phyloP scores from a whole-genome alignment of 139 green algal species.

The Dunaliella primolecta region DNA sequence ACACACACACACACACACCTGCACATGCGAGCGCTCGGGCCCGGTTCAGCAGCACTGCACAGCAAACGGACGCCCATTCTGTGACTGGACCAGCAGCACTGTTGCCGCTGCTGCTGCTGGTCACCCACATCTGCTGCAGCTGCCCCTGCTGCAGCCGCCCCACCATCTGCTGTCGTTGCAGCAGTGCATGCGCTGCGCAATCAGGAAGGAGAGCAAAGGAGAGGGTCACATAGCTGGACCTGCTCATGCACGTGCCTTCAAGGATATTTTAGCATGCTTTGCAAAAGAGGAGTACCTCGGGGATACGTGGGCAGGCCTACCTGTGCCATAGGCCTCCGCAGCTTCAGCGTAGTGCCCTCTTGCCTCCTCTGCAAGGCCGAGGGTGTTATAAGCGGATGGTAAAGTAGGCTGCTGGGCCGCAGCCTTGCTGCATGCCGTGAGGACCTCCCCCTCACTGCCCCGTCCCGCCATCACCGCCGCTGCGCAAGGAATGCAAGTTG shows the following conservation, averaged over 20 bases:
- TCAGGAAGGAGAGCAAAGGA: too few relatives aligned
- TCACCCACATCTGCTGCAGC: background rate
- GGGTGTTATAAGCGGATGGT: conserved; percentile 43
- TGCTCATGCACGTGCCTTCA: too few relatives aligned
- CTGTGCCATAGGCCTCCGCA: conserved; percentile 13
- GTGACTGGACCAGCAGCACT: too few relatives aligned
- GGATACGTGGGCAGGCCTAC: too few relatives aligned
- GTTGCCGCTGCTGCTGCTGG: background rate
- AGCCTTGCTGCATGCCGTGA: conserved; percentile 43
- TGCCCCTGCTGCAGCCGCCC: background rate
- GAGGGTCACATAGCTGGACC: too few relatives aligned
- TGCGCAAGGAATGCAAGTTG: too few relatives aligned
- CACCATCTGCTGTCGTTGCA: background rate
- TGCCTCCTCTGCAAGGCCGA: conserved; percentile 54
- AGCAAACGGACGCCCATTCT: background rate
- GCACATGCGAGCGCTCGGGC: background rate
- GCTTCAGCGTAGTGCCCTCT: conserved; percentile 32
- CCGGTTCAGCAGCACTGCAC: background rate
- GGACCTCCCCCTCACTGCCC: conserved; percentile 23
- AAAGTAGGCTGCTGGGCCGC: conserved; percentile 56
- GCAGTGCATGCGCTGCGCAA: background rate
- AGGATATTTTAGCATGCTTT: too few relatives aligned
- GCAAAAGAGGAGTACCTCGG: too few relatives aligned
- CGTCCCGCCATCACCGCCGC: conserved; percentile 21
- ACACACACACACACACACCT: background rate